Conservation (phyloP, 495 filamentous ascomycete genomes). For the Entonaema liquescens region DNA sequence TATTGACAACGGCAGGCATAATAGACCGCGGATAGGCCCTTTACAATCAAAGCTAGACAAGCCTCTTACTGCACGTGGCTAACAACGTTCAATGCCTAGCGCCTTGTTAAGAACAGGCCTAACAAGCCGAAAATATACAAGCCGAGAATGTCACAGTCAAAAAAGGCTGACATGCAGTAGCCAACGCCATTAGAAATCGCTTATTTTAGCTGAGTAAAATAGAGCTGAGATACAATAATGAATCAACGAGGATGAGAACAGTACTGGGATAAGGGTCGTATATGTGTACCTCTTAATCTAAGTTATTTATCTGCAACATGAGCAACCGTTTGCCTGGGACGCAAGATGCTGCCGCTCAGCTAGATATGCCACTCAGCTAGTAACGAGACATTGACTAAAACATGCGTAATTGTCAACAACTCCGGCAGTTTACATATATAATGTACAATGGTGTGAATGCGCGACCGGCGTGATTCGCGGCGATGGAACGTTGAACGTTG, state of each 20-base stretch:
- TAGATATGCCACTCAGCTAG: background rate
- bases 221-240: background rate
- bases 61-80: slow-evolving; percentile 17
- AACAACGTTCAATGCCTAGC: slow-evolving; percentile 16
- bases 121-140: background rate
- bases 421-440: background rate
- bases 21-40: background rate
- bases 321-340: slow-evolving; percentile 4
- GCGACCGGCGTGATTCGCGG: slow-evolving; percentile 22
- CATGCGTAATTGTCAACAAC: background rate
- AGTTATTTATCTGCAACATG: background rate
- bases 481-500: slow-evolving; percentile 20
- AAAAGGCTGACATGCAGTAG: slow-evolving; percentile 2
- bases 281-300: background rate
- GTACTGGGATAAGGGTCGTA: background rate
- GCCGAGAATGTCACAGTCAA: background rate
- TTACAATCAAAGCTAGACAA: slow-evolving; percentile 1
- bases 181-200: slow-evolving; percentile 21
- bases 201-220: slow-evolving; percentile 26
- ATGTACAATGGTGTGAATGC: background rate
- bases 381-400: background rate
- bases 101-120: slow-evolving; percentile 5
- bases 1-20: background rate
- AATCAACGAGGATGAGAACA: background rate
- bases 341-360: slow-evolving; percentile 22